Percentiles rank a stretch among this genome's conserved stretches.
Conservation (phyloP, 2,329 filamentous ascomycete species). For the Trichoderma cornu-damae region DNA sequence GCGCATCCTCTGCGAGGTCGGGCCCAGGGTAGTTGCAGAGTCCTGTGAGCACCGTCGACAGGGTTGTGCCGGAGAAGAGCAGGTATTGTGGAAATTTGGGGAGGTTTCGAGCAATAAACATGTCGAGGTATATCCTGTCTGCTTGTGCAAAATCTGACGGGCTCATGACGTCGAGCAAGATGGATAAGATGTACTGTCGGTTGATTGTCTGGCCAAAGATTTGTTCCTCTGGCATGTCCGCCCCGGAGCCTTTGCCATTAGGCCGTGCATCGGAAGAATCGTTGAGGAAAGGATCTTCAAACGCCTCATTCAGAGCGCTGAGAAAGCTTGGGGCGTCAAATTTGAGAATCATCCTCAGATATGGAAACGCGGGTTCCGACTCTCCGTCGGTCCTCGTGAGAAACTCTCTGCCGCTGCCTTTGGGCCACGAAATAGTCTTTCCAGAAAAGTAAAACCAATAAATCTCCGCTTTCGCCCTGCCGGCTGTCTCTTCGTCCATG, state of each 20-base stretch:
- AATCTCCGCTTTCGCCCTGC: conserved; percentile 75
- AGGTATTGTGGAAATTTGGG: conserved; percentile 97
- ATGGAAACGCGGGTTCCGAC: conserved; percentile 73
- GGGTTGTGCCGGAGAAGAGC: conserved; percentile 76
- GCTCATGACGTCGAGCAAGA: conserved; percentile 86
- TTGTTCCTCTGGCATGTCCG: conserved; percentile 58
- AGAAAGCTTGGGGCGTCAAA: conserved; percentile 91
- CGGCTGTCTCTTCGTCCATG: conserved; percentile 67
- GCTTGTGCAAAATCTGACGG: conserved; percentile 66
- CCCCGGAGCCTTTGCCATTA: conserved; percentile 43
- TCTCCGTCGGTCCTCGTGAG: conserved; percentile 52
- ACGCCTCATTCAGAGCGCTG: conserved; percentile 93
- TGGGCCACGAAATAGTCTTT: conserved; percentile 69
- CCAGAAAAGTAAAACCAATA: conserved; percentile 95
- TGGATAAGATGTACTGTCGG: conserved; percentile 86
- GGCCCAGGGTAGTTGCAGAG: conserved; percentile 78
- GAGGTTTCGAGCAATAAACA: conserved; percentile 94
- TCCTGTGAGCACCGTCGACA: conserved; percentile 74
- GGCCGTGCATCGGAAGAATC: conserved; percentile 61
- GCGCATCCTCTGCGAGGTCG: conserved; percentile 84
- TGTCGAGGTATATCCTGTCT: conserved; percentile 92
- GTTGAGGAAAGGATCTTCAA: conserved; percentile 91
- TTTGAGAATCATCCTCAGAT: conserved; percentile 75
- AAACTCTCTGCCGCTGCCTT: conserved; percentile 55
- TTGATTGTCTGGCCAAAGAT: conserved; percentile 70